Conservation (phyloP, 2,329 filamentous ascomycete genomes). For the Corynespora cassiicola region DNA sequence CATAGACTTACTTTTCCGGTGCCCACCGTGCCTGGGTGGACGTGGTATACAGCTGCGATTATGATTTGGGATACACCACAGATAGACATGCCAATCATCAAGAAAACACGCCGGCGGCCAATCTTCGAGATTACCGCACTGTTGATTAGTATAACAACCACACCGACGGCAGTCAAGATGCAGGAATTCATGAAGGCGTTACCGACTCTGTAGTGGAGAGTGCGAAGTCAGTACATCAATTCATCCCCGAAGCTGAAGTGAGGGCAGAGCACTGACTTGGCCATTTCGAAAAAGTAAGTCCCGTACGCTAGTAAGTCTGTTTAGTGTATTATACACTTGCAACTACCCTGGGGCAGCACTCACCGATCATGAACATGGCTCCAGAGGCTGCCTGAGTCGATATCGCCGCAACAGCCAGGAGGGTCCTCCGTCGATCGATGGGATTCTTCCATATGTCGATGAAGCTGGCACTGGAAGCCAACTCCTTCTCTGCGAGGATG, state of each 20-base stretch:
- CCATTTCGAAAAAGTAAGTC: slow-evolving; percentile 39
- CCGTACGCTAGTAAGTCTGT: slow-evolving; percentile 28
- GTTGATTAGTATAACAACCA: slow-evolving; percentile 61
- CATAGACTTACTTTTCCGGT: slow-evolving; percentile 49
- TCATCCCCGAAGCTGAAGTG: no score
- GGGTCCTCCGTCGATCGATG: slow-evolving; percentile 59
- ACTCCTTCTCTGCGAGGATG: slow-evolving; percentile 41
- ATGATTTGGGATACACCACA: slow-evolving; percentile 64
- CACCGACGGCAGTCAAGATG: slow-evolving; percentile 62
- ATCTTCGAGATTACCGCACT: slow-evolving; percentile 59
- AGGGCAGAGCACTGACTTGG: no score
- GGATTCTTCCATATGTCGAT: slow-evolving; percentile 60
- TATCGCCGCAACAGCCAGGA: slow-evolving; percentile 56
- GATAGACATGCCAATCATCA: slow-evolving; percentile 58
- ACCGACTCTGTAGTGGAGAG: no score
- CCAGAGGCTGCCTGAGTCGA: slow-evolving; percentile 61
- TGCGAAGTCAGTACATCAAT: no score
- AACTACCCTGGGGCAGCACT: background rate
- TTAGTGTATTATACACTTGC: no score
- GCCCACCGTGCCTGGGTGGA: slow-evolving; percentile 44
- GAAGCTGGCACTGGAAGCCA: slow-evolving; percentile 59
- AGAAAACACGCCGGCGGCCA: slow-evolving; percentile 61
- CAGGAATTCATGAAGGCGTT: slow-evolving; percentile 63
- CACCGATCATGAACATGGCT: slow-evolving; percentile 55
- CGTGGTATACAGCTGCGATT: slow-evolving; percentile 60